Base-by-base conservation (phyloP, 495 filamentous ascomycete species). In the Glonium stellatum region DNA sequence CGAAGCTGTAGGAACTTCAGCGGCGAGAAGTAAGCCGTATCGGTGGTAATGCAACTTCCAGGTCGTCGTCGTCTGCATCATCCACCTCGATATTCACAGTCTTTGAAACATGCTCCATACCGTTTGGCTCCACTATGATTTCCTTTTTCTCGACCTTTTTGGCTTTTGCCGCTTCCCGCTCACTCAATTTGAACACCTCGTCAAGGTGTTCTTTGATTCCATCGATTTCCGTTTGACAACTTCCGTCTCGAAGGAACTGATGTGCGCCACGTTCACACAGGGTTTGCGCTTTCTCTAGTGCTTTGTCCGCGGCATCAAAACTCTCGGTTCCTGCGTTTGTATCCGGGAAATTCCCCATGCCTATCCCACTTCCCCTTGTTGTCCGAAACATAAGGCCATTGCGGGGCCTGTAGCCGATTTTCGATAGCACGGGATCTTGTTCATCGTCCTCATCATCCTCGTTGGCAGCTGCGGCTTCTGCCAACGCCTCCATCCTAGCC, bases 201-300 rank as follows among this genome's bases (percentile, higher is more conserved):
- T 59, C 66, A 23, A 86, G 73, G 1, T 77, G 74, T 54, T 76
- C 74, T 67, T 85, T 82, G 46, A 90, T 87, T 27, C 82, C 83
- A 12, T 79, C 75, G 15, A 95, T 79, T 73, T 95, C 88, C 21
- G 80, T 78, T 18, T 74, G 77, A 72, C 91, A 96, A 60, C 92
- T 85, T 21, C 90, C 91, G 55, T 88, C 84, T 21, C 91, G 82
- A 12, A 96, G 78, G 58, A 95, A 89, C 69, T 93, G 88, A 70
- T 92, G 90, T 1, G 91, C 91, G 13, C 83, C 91, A 54, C 84
- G 82, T 72, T 95, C 91, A 71, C 88, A 95, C 66, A 90, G 80
- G 49, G 78, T 80, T 68, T 95, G 88, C 12, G 87, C 87, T 54
- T 81, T 80, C 67, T 96, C 89, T 52, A 96, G 76, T 1, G 83